Percentiles rank a stretch among this genome's conserved stretches.
phyloP scores from a whole-genome alignment of 1,139 yeast species.

The Casaregolazyma suthepensis region DNA sequence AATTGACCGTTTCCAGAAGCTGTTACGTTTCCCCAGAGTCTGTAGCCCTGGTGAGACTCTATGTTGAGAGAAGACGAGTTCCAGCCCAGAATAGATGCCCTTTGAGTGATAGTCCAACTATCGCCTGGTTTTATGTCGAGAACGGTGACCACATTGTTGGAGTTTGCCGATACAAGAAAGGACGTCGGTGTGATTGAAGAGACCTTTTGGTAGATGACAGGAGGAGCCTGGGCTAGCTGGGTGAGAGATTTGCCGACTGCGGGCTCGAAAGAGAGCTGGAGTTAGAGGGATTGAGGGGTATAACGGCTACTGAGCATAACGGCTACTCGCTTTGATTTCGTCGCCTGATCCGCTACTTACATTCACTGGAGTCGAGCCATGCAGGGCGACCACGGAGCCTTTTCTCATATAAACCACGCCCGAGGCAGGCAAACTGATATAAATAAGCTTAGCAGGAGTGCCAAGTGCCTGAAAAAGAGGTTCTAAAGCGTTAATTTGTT shows the following conservation, averaged over 20 bases:
- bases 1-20: conserved; percentile 31
- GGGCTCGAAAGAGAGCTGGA: conserved; percentile 17
- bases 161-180: conserved; percentile 16
- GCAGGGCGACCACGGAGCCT: conserved; percentile 43
- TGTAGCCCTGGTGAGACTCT: conserved; percentile 12
- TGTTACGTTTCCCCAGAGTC: conserved; percentile 27
- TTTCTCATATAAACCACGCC: conserved; percentile 41
- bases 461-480: conserved; percentile 44
- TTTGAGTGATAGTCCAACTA: conserved; percentile 31
- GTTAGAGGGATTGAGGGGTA: background rate
- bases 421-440: conserved; percentile 45
- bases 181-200: conserved; percentile 25
- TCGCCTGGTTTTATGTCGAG: conserved; percentile 24
- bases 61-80: conserved; percentile 14
- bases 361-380: conserved; percentile 34
- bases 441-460: conserved; percentile 39
- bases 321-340: background rate
- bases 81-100: conserved; percentile 33
- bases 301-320: no score
- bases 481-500: conserved; percentile 21
- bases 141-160: conserved; percentile 16
- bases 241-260: conserved; percentile 17
- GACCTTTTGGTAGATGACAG: conserved; percentile 24
- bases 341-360: conserved; percentile 8
- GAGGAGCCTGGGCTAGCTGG: conserved; percentile 18